Evolutionary conservation across 345 rosid species (phyloP).

Genomic region (Populus simonii): DNA sequence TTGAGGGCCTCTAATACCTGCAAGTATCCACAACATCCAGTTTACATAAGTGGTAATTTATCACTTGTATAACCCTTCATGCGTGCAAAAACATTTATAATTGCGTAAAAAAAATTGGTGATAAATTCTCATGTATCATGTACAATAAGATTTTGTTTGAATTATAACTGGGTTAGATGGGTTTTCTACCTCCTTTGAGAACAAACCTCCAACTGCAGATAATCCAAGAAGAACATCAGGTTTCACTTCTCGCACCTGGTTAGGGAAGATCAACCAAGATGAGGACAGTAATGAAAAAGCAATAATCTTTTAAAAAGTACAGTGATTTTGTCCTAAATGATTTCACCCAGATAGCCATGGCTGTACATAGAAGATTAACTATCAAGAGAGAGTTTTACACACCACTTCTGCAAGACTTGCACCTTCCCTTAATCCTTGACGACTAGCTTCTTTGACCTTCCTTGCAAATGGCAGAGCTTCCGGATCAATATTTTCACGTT

Average conservation of each 20-base stretch:
- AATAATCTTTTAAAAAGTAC: not conserved
- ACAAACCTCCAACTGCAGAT: constrained; percentile 99
- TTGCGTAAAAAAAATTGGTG: not conserved
- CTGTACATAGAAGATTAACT: not conserved
- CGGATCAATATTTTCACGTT: constrained; percentile 67
- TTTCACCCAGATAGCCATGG: not conserved
- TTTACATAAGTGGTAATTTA: not conserved
- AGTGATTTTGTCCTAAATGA: not conserved
- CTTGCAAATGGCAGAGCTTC: constrained; percentile 84
- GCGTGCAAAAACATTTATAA: not conserved
- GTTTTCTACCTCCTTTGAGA: constrained; percentile 74
- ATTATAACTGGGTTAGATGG: not conserved
- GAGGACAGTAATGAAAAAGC: not conserved
- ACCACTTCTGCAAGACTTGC: constrained; percentile 91
- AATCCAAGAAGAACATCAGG: constrained; percentile 99
- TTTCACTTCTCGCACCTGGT: constrained; percentile 85
- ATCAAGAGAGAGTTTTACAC: constrained; percentile 23
- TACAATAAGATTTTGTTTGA: not conserved
- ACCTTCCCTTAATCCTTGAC: constrained; percentile 90
- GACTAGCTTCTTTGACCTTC: constrained; percentile 68
- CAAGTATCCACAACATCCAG: constrained; percentile 12
- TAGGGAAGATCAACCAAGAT: constrained; percentile 13
- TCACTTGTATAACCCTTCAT: not conserved
- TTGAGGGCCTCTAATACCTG: constrained; percentile 95
- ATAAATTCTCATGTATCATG: not conserved